phyloP scores from a whole-genome alignment of 441 rosid species.

The Pelargonium hybrid region DNA sequence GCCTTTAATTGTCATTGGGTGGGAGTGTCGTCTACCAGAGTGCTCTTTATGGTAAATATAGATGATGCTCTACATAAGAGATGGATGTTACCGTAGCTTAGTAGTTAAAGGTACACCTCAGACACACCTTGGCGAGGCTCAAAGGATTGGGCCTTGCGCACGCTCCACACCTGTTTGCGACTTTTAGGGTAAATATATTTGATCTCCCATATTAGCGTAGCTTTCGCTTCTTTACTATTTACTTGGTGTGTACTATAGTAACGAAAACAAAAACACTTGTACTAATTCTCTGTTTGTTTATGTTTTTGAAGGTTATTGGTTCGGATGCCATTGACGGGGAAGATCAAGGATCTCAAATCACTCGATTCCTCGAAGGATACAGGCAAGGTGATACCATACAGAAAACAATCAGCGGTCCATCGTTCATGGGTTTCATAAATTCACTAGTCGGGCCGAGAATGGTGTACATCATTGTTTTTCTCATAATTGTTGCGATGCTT shows the following conservation, averaged over 20 bases:
- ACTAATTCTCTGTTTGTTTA: conserved; percentile 10
- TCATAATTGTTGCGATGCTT: conserved; percentile 54
- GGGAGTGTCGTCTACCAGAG: too few relatives aligned
- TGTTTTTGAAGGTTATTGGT: conserved; percentile 42
- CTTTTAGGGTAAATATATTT: too few relatives aligned
- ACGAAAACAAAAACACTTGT: neutral
- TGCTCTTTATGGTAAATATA: too few relatives aligned
- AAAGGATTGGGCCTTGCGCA: too few relatives aligned
- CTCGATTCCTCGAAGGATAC: conserved; percentile 60
- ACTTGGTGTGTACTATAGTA: neutral
- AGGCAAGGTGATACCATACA: conserved; percentile 53
- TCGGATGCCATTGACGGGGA: conserved; percentile 46
- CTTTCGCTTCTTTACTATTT: too few relatives aligned
- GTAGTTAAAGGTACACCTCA: too few relatives aligned
- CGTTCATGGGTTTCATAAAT: conserved; percentile 52
- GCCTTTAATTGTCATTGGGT: too few relatives aligned
- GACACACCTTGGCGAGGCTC: too few relatives aligned
- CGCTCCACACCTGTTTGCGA: too few relatives aligned
- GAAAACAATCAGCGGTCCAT: conserved; percentile 53
- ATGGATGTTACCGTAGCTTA: too few relatives aligned
- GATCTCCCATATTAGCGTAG: too few relatives aligned
- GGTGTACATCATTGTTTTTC: conserved; percentile 42
- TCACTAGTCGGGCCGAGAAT: conserved; percentile 51
- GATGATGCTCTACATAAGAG: too few relatives aligned
- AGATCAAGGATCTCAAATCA: conserved; percentile 61